Conservation (phyloP, 2,329 filamentous ascomycete species). For the Alternaria sp. region DNA sequence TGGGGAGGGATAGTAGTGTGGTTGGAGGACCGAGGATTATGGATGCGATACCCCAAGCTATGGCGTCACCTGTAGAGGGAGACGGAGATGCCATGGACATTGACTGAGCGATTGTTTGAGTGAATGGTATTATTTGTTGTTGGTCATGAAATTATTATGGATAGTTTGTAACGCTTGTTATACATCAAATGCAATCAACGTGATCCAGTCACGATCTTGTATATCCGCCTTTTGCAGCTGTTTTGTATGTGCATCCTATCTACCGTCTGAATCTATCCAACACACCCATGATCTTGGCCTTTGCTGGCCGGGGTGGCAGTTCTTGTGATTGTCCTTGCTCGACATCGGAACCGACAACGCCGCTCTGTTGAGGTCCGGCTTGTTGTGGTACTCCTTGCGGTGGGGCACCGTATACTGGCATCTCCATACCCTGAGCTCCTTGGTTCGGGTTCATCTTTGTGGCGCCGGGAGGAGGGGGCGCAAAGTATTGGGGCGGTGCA, state of each 20-base stretch:
- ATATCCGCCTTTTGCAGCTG: neutral
- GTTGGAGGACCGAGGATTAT: neutral
- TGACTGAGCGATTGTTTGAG: constrained; percentile 49
- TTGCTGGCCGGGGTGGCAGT: constrained; percentile 41
- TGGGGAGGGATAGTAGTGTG: neutral
- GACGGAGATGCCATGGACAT: constrained; percentile 73
- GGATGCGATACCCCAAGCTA: constrained; percentile 13
- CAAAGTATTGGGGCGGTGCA: constrained; percentile 43
- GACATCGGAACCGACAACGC: constrained; percentile 32
- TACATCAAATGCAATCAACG: neutral
- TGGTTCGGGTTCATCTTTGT: constrained; percentile 39
- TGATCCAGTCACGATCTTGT: neutral
- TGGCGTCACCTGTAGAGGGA: constrained; percentile 2
- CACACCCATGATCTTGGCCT: constrained; percentile 36
- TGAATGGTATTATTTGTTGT: neutral
- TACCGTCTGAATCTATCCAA: constrained; percentile 38
- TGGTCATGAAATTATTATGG: constrained; percentile 2
- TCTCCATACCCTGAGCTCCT: constrained; percentile 28
- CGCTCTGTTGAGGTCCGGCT: constrained; percentile 36
- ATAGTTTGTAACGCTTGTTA: neutral
- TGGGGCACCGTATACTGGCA: constrained; percentile 32
- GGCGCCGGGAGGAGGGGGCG: constrained; percentile 40
- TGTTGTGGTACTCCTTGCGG: constrained; percentile 3
- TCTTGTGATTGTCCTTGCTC: constrained; percentile 22
- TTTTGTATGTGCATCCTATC: neutral